These are phyloP conservation scores for Cystobasidium slooffiae DNA, from an alignment of 1,284 basidiomycete genomes.

Conservation along the genomic window DNA sequence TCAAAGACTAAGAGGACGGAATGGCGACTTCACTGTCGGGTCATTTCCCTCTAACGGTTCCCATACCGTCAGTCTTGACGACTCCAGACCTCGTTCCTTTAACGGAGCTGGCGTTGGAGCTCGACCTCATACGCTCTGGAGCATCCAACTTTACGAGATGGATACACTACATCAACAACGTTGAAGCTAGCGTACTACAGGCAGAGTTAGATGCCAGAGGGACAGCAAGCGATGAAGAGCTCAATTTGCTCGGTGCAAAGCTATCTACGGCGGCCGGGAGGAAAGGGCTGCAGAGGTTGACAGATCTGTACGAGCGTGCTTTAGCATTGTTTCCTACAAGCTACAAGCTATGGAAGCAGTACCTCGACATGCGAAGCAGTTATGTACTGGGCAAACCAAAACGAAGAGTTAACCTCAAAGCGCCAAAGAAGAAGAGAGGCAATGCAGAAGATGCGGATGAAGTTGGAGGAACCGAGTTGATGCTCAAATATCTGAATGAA, in stretches of 20 bases:
- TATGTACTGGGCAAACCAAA: slow-evolving; percentile 78
- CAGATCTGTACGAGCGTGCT: slow-evolving; percentile 88
- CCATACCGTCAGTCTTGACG: slow-evolving; percentile 77
- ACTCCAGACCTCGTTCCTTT: slow-evolving; percentile 75
- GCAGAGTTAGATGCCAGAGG: slow-evolving; percentile 56
- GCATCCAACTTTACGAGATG: slow-evolving; percentile 82
- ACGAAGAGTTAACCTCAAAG: slow-evolving; percentile 58
- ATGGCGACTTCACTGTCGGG: slow-evolving; percentile 40
- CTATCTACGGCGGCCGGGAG: slow-evolving; percentile 49
- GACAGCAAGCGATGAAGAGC: slow-evolving; percentile 61
- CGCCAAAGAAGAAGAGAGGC: slow-evolving; percentile 65
- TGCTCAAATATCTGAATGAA: slow-evolving; percentile 50
- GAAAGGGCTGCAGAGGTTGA: slow-evolving; percentile 52
- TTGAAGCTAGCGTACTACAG: slow-evolving; percentile 67
- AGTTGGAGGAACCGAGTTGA: slow-evolving; percentile 31
- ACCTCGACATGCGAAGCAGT: slow-evolving; percentile 78
- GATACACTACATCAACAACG: slow-evolving; percentile 81
- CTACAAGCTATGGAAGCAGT: slow-evolving; percentile 95
- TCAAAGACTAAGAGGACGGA: not conserved
- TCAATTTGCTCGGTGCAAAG: slow-evolving; percentile 54
- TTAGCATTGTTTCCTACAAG: slow-evolving; percentile 83
- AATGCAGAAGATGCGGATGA: slow-evolving; percentile 62
- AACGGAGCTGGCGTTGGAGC: slow-evolving; percentile 83
- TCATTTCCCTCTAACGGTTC: slow-evolving; percentile 78
- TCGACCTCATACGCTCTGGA: slow-evolving; percentile 93